Base-by-base conservation (phyloP, 1,284 basidiomycete genomes). In the Rugosomyces carneus region DNA sequence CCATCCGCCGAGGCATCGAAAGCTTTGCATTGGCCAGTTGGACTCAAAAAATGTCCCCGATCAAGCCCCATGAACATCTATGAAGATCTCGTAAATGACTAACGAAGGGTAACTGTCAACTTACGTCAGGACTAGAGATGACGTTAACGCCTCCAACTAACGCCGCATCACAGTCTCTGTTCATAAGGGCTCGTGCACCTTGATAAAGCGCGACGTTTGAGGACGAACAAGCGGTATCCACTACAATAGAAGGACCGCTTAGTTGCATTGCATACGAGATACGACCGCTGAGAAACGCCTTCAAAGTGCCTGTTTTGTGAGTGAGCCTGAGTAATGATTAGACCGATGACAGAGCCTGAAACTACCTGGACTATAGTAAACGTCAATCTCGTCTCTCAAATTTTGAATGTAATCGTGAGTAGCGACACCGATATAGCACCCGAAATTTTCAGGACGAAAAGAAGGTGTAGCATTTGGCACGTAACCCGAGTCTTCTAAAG, bases 211-310 rank as follows among this genome's bases (percentile, higher is more conserved):
- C 81, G 10, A 82, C 75, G 26, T 72, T 65, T 3, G 82, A 84
- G 5, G 81, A 81, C 5, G 83, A 86, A 57, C 84, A 87, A 1
- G 83, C 81, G 0, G 84, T 87, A 52, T 88, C 81, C 32, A 85
- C 60, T 0, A 83, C 80, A 11, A 84, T 62, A 0, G 84, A 85
- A 3, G 84, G 84, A 0, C 84, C 84, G 31, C 80, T 69, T 42
- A 84, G 68, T 49, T 76, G 69, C 68, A 85, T 76, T 2, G 74
- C 78, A 53, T 84, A 81, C 0, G 84, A 82, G 43, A 87, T 69
- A 24, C 81, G 78, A 19, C 84, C 84, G 47, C 80, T 81, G 26
- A 86, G 63, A 57, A 87, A 88, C 3, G 83, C 75, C 32, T 68
- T 72, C 29, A 87, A 57, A 0, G 80, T 87, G 7, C 84, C 84